phyloP scores from a whole-genome alignment of 1,139 yeast species.

The Pichia norvegensis region DNA sequence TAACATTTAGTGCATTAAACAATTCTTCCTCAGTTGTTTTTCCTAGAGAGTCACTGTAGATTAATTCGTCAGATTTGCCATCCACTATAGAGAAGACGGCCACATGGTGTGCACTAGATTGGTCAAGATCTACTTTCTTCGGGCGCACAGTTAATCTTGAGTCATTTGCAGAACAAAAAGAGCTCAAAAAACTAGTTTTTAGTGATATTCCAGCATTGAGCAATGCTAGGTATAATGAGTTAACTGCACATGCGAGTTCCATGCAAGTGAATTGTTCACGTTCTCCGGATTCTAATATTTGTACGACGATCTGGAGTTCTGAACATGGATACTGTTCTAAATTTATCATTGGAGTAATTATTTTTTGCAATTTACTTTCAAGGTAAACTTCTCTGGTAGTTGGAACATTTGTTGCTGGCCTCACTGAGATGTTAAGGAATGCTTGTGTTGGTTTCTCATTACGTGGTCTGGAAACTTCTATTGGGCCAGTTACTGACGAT shows the following conservation, averaged over 20 bases:
- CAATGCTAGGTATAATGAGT: slow-evolving; percentile 65
- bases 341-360: slow-evolving; percentile 54
- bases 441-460: slow-evolving; percentile 81
- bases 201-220: slow-evolving; percentile 74
- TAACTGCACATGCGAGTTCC: slow-evolving; percentile 52
- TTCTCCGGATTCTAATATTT: slow-evolving; percentile 46
- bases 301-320: slow-evolving; percentile 79
- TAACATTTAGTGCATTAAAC: slow-evolving; percentile 39
- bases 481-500: slow-evolving; percentile 82
- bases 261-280: slow-evolving; percentile 34
- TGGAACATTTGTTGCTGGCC: slow-evolving; percentile 73
- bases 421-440: slow-evolving; percentile 68
- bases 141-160: slow-evolving; percentile 39
- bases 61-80: slow-evolving; percentile 43
- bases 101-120: slow-evolving; percentile 52
- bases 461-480: slow-evolving; percentile 65
- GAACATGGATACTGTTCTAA: slow-evolving; percentile 75
- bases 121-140: slow-evolving; percentile 31
- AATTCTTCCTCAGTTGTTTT: slow-evolving; percentile 52
- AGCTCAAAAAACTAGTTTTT: slow-evolving; percentile 52
- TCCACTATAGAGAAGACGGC: slow-evolving; percentile 54
- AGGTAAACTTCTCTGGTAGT: slow-evolving; percentile 70
- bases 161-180: slow-evolving; percentile 36
- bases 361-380: slow-evolving; percentile 61
- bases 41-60: slow-evolving; percentile 69